Evolutionary conservation across 2,329 filamentous ascomycete species (phyloP), one percentile per base, ranked within the genome.

Genomic region (Basipetospora chlamydospora): DNA sequence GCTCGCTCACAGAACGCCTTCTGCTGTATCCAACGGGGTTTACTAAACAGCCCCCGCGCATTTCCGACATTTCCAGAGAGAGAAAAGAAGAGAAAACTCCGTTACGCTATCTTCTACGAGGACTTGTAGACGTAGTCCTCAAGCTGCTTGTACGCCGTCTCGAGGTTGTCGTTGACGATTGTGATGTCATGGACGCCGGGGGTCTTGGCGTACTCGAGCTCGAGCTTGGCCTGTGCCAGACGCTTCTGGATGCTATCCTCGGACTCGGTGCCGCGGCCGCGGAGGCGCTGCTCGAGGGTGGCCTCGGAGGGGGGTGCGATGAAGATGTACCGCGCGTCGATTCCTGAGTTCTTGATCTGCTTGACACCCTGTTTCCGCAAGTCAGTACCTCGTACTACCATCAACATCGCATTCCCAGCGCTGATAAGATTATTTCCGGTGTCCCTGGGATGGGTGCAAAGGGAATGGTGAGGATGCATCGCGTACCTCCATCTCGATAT

Each of bases 401-500:
- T 23, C 11, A 23, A 23, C 22, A 23, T 23, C 22, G 11, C 22
- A n/a, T 26, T 26, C 16, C 12, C 28, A 17, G 28, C 16, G 16
- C 16, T n/a, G n/a, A n/a, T n/a, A n/a, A n/a, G n/a, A n/a, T n/a
- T n/a, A n/a, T n/a, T n/a, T n/a, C n/a, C n/a, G 11, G 22, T 6
- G 22, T 6, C 22, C 6, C 6, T 23, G 6, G 22, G 22, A 23
- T 6, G 22, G 22, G 22, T 23, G 22, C 6, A 11, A 11, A 23
- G 22, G 22, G 22, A 23, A 6, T 6, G 22, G 11, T 6, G 22
- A 11, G 6, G 22, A 23, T 6, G 6, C 11, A 23, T 23, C n/a
- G n/a, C 61, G 23, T 54, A 80, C 77, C 73, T 94, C 86, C 84
- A 95, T 94, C 67, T 95, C 88, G 53, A 95, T 96, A 56, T 96